Base-by-base conservation (phyloP, 2,329 filamentous ascomycete species). In the Salinomyces thailandicus region DNA sequence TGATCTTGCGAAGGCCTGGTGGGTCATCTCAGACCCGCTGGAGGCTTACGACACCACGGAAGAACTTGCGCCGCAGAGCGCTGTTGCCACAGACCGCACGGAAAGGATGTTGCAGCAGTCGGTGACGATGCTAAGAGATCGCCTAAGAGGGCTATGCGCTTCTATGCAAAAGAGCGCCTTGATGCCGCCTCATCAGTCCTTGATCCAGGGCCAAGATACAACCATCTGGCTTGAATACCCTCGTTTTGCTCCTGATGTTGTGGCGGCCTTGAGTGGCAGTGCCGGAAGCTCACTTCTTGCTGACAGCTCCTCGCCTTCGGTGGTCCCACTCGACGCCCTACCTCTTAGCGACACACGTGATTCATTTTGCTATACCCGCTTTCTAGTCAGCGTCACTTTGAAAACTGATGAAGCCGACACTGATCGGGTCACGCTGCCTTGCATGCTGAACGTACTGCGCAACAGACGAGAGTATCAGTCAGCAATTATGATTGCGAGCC, bases 91-190 rank as follows among this genome's bases (percentile, higher is more conserved):
- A 9, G 36, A 35, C 11, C 31, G 30, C 7, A 13, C 33, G 4
- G 43, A 46, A 12, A 20, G 26, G 13, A 5, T 36, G 17, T 20
- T 44, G 12, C 33, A 30, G 26, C 40, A 43, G 6, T 34, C 40
- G 13, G 29, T 43, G n/a, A 17, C 33, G 19, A 19, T 40, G 2
- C 32, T 51, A 13, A 35, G 42, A 19, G 44, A 40, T 5, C 50
- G 57, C 50, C 62, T 94, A 45, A 78, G 75, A 41, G 83, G 87
- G 43, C 61, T 94, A 26, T 68, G 82, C 4, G 72, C 81, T 48
- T 93, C 85, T 1, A 93, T 94, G 81, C 80, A 82, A 57, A 71
- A 43, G 36, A 93, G 93, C 51, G 76, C 79, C 15, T 77, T 91
- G 39, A 67, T 94, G 48, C 80, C 85, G 0, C 66, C 69, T 1